These are phyloP conservation scores for Fusarium transvaalense DNA, from an alignment of 2,329 filamentous ascomycete genomes.

Conservation along the genomic window DNA sequence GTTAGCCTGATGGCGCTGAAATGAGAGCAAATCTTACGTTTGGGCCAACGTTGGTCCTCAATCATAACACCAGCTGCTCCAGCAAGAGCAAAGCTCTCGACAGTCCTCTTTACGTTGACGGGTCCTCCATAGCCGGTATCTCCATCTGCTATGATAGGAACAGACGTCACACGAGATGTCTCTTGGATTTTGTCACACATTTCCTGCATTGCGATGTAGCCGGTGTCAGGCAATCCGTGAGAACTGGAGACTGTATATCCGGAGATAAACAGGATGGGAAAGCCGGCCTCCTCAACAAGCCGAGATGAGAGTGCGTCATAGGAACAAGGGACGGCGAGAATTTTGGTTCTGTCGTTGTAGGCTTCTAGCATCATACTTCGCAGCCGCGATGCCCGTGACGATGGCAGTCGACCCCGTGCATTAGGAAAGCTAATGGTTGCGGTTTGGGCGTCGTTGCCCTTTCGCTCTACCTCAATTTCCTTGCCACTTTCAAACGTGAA, in stretches of 20 bases:
- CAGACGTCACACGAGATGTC: constrained; percentile 51
- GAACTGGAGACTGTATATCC: constrained; percentile 58
- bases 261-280: constrained; percentile 60
- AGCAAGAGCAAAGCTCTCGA: constrained; percentile 56
- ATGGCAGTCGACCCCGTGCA: too few relatives aligned
- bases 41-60: constrained; percentile 64
- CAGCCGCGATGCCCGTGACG: too few relatives aligned
- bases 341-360: constrained; percentile 56
- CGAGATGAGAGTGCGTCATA: constrained; percentile 60
- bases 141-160: constrained; percentile 61
- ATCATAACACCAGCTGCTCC: constrained; percentile 58
- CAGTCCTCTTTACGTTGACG: constrained; percentile 60
- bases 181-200: constrained; percentile 62
- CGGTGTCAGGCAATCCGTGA: constrained; percentile 61
- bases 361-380: constrained; percentile 60
- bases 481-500: too few relatives aligned
- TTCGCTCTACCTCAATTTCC: too few relatives aligned
- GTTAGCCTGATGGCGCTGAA: fast-evolving
- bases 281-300: constrained; percentile 60
- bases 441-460: too few relatives aligned
- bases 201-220: constrained; percentile 63
- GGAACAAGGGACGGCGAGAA: constrained; percentile 57
- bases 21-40: constrained; percentile 56
- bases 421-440: too few relatives aligned
- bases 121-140: constrained; percentile 63